Evolutionary conservation across 306 rosid genomes (phyloP).

Genomic region (Cucurbita pepo): DNA sequence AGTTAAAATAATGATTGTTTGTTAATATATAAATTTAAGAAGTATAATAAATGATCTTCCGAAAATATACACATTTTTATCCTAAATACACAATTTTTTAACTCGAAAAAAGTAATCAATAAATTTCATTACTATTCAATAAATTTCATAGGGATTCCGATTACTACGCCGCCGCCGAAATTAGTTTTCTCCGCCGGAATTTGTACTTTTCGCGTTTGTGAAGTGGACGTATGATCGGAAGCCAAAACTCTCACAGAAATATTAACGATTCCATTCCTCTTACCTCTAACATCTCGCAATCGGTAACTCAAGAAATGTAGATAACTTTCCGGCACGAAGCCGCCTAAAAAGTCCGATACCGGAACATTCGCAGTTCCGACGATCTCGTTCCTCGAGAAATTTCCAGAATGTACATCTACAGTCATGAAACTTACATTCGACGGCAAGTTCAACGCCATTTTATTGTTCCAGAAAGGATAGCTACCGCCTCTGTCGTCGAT

Average conservation of each 20-base stretch:
- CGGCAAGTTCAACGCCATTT: constrained; percentile 32
- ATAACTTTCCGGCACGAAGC: constrained; percentile 29
- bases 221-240: not conserved
- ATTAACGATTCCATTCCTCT: constrained; percentile 54
- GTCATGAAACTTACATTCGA: constrained; percentile 18
- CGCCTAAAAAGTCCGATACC: constrained; percentile 33
- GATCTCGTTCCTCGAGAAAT: constrained; percentile 7
- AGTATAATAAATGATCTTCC: too few species aligned
- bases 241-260: constrained; percentile 35
- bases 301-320: constrained; percentile 61
- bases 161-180: not conserved
- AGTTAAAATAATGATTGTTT: too few species aligned
- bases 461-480: constrained; percentile 46
- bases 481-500: constrained; percentile 30
- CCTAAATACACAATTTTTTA: too few species aligned
- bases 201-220: not conserved
- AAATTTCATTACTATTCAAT: too few species aligned
- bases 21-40: too few species aligned
- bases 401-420: constrained; percentile 32
- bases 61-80: too few species aligned
- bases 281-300: constrained; percentile 39
- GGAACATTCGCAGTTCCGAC: constrained; percentile 39
- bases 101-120: too few species aligned
- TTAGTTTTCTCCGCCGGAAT: not conserved
- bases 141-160: not conserved